These are phyloP conservation scores for Alternaria ethzedia DNA, from an alignment of 2,329 filamentous ascomycete species.

Conservation along the genomic window DNA sequence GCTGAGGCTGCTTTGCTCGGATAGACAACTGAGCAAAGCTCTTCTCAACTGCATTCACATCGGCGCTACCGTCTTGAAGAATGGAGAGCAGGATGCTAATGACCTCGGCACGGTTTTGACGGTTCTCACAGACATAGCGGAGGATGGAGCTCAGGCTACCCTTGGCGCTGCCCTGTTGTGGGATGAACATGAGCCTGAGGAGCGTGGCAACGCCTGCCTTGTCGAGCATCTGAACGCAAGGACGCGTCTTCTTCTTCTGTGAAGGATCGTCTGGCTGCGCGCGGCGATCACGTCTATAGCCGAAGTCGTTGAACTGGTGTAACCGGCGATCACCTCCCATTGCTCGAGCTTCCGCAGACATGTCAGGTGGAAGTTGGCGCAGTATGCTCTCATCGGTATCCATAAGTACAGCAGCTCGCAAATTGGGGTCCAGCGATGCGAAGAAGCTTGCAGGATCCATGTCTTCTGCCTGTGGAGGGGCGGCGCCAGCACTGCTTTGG, in stretches of 20 bases:
- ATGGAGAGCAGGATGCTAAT: slow-evolving; percentile 92
- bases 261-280: slow-evolving; percentile 53
- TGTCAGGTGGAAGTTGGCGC: slow-evolving; percentile 80
- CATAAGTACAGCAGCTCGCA: slow-evolving; percentile 85
- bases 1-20: slow-evolving; percentile 79
- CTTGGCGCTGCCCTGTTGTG: slow-evolving; percentile 85
- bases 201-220: slow-evolving; percentile 95
- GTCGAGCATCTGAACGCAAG: slow-evolving; percentile 95
- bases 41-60: slow-evolving; percentile 90
- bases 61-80: slow-evolving; percentile 91
- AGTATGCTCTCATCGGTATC: slow-evolving; percentile 91
- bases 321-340: slow-evolving; percentile 64
- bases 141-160: slow-evolving; percentile 85
- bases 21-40: slow-evolving; percentile 94
- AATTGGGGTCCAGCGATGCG: slow-evolving; percentile 81
- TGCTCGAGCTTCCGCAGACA: slow-evolving; percentile 84
- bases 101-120: slow-evolving; percentile 93
- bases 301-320: slow-evolving; percentile 58
- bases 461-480: slow-evolving; percentile 62
- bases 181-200: slow-evolving; percentile 97
- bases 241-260: slow-evolving; percentile 72
- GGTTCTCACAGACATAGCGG: slow-evolving; percentile 90
- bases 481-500: slow-evolving; percentile 56
- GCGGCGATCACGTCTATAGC: slow-evolving; percentile 43
- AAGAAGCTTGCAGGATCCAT: slow-evolving; percentile 95